Evolutionary conservation across 108 stramenopile genomes (phyloP).

Genomic region (Seminavis robusta): DNA sequence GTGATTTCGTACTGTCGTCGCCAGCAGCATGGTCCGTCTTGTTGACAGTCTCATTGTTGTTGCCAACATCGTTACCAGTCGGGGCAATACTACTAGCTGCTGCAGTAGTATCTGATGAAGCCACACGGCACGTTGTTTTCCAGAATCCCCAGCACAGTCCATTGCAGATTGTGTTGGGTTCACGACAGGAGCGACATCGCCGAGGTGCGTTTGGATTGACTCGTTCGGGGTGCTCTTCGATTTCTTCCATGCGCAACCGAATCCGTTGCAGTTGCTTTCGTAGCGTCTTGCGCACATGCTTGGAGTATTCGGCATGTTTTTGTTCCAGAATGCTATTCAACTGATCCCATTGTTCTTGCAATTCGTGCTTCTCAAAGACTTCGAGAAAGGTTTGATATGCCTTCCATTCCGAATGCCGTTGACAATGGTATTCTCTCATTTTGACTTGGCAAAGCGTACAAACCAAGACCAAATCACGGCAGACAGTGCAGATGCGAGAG

Average conservation of each 20-base stretch:
- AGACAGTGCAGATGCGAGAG: constrained; percentile 70
- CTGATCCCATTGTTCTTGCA: constrained; percentile 30
- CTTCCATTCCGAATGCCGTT: constrained; percentile 62
- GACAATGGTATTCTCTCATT: constrained; percentile 69
- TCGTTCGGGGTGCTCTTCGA: constrained; percentile 17
- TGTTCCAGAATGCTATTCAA: constrained; percentile 39
- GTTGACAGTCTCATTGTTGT: neutral
- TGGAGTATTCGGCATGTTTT: constrained; percentile 24
- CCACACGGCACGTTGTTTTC: constrained; percentile 33
- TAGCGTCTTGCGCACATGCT: constrained; percentile 62
- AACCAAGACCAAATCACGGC: constrained; percentile 65
- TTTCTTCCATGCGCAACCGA: constrained; percentile 22
- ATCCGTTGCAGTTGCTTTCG: constrained; percentile 65
- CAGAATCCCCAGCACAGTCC: constrained; percentile 84
- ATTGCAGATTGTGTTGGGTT: constrained; percentile 52
- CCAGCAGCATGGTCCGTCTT: neutral
- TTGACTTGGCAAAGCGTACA: constrained; percentile 44
- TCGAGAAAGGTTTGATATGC: constrained; percentile 77
- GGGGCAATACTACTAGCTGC: too few species aligned
- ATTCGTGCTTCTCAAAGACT: constrained; percentile 36
- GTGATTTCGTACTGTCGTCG: constrained; percentile 3
- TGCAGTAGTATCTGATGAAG: too few species aligned
- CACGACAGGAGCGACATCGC: constrained; percentile 66
- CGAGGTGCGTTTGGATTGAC: constrained; percentile 43
- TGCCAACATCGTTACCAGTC: neutral